A percentile compares a stretch with the other conserved stretches of the same genome.
These are phyloP conservation scores for Tulasnella sp. DNA, from an alignment of 768 basidiomycete genomes.

Conservation along the genomic window DNA sequence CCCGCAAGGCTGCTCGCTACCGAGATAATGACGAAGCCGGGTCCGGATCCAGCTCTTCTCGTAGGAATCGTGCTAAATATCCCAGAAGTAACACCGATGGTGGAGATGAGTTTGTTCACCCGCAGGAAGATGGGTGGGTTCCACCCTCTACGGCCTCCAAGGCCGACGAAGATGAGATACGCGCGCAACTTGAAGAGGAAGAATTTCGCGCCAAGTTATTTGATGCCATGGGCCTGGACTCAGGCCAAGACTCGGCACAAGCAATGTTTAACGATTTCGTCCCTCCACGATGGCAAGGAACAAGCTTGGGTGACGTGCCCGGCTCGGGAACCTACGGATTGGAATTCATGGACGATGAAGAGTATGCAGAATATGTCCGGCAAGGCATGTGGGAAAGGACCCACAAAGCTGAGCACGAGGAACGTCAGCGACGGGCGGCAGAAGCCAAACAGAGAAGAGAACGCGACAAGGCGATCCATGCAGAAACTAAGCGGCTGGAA, in stretches of 20 bases:
- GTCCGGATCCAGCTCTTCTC: background rate
- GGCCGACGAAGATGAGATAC: conserved; percentile 30
- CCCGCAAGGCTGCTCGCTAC: conserved; percentile 33
- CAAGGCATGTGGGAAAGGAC: conserved; percentile 65
- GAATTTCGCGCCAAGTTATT: conserved; percentile 62
- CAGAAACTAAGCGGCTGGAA: conserved; percentile 9
- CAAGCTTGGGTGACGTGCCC: conserved; percentile 22
- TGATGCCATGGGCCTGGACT: conserved; percentile 60
- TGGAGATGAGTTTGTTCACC: conserved; percentile 15
- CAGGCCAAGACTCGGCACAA: conserved; percentile 49
- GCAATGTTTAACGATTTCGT: conserved; percentile 55
- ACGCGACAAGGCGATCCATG: conserved; percentile 9
- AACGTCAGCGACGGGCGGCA: background rate
- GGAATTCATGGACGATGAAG: conserved; percentile 62
- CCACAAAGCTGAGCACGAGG: conserved; percentile 22
- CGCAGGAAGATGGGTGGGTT: conserved; percentile 25
- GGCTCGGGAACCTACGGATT: conserved; percentile 25
- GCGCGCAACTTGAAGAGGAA: conserved; percentile 43
- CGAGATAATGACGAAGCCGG: conserved; percentile 21
- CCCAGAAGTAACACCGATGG: background rate
- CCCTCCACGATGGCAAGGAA: conserved; percentile 52
- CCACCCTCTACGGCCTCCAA: conserved; percentile 18
- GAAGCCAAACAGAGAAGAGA: conserved; percentile 16
- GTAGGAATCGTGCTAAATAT: background rate
- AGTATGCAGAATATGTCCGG: conserved; percentile 79